phyloP scores from a whole-genome alignment of 139 green algal species.

The Chlorella sp. region DNA sequence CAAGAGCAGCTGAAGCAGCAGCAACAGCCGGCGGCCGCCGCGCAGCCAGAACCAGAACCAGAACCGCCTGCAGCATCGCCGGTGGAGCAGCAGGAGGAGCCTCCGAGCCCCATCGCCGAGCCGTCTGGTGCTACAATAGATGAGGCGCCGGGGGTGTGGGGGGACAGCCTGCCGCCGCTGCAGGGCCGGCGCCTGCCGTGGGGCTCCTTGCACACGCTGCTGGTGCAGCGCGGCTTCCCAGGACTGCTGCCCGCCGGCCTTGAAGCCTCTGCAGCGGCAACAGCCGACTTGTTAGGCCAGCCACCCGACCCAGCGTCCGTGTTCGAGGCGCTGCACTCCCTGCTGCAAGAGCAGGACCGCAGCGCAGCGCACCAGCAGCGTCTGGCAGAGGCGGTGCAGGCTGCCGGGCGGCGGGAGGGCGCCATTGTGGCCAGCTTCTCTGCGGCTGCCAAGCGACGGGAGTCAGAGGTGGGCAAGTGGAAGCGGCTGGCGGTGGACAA shows the following conservation, averaged over 20 bases:
- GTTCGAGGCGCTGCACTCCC: neutral
- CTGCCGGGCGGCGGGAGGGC: constrained; percentile 5
- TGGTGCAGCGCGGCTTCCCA: constrained; percentile 28
- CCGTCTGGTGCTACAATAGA: neutral
- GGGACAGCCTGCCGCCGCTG: neutral
- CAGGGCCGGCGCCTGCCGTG: constrained; percentile 11
- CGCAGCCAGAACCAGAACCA: neutral
- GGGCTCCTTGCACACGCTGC: neutral
- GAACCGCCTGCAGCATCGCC: neutral
- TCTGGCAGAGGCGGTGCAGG: neutral
- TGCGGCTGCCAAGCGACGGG: constrained; percentile 9
- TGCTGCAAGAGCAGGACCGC: constrained; percentile 14
- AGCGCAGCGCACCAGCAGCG: neutral
- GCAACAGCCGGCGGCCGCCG: neutral
- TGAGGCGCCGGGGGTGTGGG: too few species aligned
- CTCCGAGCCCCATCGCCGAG: neutral
- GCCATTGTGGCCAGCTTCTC: constrained; percentile 17
- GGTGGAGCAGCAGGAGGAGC: neutral
- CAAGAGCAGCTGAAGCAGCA: neutral
- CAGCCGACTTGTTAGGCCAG: neutral
- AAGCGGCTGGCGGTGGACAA: constrained; percentile 31
- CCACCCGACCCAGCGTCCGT: neutral
- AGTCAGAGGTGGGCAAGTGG: constrained; percentile 29
- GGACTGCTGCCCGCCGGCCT: neutral
- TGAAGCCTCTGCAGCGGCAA: neutral